Evolutionary conservation across 2,329 filamentous ascomycete genomes (phyloP), one percentile per base, ranked within the genome.

Genomic region (Xylaria sp.): DNA sequence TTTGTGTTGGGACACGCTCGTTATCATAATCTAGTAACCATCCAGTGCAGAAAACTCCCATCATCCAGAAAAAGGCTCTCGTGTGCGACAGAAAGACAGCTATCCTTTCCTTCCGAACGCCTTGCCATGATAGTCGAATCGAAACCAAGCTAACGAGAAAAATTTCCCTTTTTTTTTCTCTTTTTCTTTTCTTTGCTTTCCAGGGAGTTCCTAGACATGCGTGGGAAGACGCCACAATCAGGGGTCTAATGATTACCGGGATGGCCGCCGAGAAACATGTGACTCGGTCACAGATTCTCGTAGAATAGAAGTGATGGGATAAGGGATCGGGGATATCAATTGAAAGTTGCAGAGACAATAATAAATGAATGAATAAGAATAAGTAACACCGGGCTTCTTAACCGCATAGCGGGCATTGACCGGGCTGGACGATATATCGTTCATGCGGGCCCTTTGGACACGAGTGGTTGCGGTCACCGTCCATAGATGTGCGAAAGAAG

Each of bases 391-490:
- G n/a, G 16, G 29, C 52, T 48, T 34, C 37, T 70, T 65, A 70
- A 50, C 65, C 61, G 54, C 83, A 86, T 26, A 85, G 71, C 21
- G 79, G 77, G 61, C 83, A 89, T 65, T 80, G 81, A 50, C 86
- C 87, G 9, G 85, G 82, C 22, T 88, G 74, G 40, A 91, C 82
- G 63, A 91, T 90, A 64, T 88, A 90, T 60, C 88, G 80, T 69
- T 91, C 88, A 69, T 91, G 88, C 22, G 88, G 88, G 0, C 86
- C 82, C 51, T 80, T 78, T 5, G 80, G 66, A 63, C 88, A 91
- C 26, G 80, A 76, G 26, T 78, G 72, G 53, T 84, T 79, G 59
- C 78, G 79, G 67, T 77, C 83, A 51, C 87, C 87, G 64, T 91
- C 88, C 48, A 87, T 77, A 1, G 84, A 84, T 1, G 86, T 90